Base-by-base conservation (phyloP, 371 early-diverging fungal species). In the Actinomortierella ambigua region DNA sequence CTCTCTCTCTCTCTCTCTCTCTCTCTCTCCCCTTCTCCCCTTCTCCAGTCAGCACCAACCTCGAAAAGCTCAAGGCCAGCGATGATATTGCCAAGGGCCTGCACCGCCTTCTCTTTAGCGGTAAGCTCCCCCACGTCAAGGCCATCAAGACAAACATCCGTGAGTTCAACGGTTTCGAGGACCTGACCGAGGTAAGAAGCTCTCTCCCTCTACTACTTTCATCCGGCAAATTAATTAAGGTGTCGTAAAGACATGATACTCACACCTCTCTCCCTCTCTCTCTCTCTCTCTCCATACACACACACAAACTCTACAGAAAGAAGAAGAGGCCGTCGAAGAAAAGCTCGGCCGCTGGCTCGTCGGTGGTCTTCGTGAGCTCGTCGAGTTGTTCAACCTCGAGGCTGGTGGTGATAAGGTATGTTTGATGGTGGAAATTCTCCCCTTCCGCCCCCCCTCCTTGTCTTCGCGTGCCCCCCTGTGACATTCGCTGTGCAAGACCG, bases 301-400 rank as follows among this genome's bases (percentile, higher is more conserved):
- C n/a, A 28, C 17, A 20, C 42, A 43, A 14, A 9, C 23, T 18
- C 14, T 29, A 2, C 58, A 70, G 73, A 66, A 73, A 56, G 73
- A 73, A 2, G 73, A 73, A 26, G 73, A 73, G 52, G 20, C 50
- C 27, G 17, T 52, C 8, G 73, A 73, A 22, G 73, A 73, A 44
- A 73, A 66, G 54, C 60, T 73, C 22, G 73, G 73, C 59, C 62
- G 55, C 46, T 73, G 73, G 73, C 66, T 67, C 39, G 73, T 73
- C 27, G 60, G 55, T 22, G 66, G 66, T 17, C 73, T 73, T 59
- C 73, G 73, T 23, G 73, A 73, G 40, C 66, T 73, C 42, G 55
- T 66, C n/a, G 73, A 73, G 22, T 46, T 73, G 41, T 73, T 73
- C 57, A 73, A 73, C 54, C 63, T 73, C 40, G 73, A 73, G 51